phyloP scores from a whole-genome alignment of 2,329 filamentous ascomycete species.

The Colletotrichum sp. region DNA sequence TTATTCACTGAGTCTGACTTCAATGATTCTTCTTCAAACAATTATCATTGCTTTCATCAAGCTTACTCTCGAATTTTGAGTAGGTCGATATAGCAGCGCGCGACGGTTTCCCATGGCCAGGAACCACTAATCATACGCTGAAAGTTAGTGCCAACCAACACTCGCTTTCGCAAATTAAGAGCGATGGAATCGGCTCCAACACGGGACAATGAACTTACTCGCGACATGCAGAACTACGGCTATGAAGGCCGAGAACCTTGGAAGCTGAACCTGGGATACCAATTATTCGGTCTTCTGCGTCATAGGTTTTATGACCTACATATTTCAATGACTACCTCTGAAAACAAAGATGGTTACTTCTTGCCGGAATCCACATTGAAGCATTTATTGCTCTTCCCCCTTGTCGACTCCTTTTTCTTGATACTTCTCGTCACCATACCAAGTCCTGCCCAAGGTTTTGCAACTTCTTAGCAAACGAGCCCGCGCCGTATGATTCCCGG shows the following conservation, averaged over 20 bases:
- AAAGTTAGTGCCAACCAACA: background rate
- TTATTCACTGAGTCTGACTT: background rate
- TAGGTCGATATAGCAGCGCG: background rate
- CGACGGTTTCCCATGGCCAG: background rate
- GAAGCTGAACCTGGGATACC: background rate
- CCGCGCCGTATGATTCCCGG: background rate
- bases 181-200: background rate
- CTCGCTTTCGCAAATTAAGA: background rate
- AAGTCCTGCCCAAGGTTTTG: fast-evolving
- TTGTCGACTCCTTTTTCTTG: background rate
- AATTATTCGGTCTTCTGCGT: background rate
- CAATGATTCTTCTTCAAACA: fast-evolving
- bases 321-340: background rate
- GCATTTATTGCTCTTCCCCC: background rate
- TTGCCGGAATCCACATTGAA: background rate
- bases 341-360: background rate
- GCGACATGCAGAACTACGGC: background rate
- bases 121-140: background rate
- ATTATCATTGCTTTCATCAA: background rate
- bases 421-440: background rate
- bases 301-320: background rate
- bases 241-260: background rate
- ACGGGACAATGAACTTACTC: background rate
- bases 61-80: background rate
- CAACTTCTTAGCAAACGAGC: background rate